Base-by-base conservation (phyloP, 2,329 filamentous ascomycete genomes). In the Talaromyces verruculosus region DNA sequence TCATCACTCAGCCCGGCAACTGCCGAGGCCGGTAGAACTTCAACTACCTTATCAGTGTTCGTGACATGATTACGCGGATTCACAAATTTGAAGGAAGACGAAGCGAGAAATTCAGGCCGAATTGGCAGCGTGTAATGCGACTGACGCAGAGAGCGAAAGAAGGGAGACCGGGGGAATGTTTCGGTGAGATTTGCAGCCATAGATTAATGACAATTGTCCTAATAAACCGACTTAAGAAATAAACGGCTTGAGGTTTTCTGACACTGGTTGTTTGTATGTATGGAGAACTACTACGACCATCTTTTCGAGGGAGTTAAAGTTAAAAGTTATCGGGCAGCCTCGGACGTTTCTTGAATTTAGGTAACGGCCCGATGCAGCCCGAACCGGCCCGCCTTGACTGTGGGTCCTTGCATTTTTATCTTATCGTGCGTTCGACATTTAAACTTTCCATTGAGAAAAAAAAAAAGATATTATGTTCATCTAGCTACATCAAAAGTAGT, bases 51-150 rank as follows among this genome's bases (percentile, higher is more conserved):
- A 49, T 69, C 67, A 28, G 68, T 67, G 10, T 43, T 57, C 3
- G 61, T 19, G 7, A 61, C 45, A 65, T 71, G 67, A 13, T 69
- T 63, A n/a, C 64, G 67, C 57, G 69, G 69, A 57, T 71, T 71
- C 58, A 65, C 57, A 15, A 64, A 49, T 19, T 45, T 59, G 25
- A 67, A 65, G n/a, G 67, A 63, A 17, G 61, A 45, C 19, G 65
- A 70, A 15, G 47, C 62, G 30, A 67, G 61, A 41, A 67, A 68
- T 62, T 66, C 65, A 19, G 61, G 53, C 41, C 41, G 28, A n/a
- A 68, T 59, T 22, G 67, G 62, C 15, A 47, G 5, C 2, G 58
- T 43, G 25, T 25, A 67, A 4, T 37, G 43, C 10, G 68, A 69
- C 58, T 69, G 62, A 2, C 58, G 53, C n/a, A 69, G 64, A n/a